phyloP scores from a whole-genome alignment of 306 rosid species.

The Acacia melanoxylon region DNA sequence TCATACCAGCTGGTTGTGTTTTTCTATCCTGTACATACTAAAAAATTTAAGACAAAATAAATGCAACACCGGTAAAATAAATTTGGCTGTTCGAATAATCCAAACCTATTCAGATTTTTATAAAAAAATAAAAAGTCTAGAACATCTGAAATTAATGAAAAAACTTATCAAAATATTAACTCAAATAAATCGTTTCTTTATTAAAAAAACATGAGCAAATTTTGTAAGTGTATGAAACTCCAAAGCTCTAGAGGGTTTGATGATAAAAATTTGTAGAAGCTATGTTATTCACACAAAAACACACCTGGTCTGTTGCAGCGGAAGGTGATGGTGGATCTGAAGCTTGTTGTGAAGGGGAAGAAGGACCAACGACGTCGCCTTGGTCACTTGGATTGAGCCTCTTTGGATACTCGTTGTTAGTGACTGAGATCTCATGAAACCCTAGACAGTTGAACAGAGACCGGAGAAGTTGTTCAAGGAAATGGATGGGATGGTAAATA shows the following conservation, averaged over 20 bases:
- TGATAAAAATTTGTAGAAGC: background rate
- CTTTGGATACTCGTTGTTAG: background rate
- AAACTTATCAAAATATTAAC: background rate
- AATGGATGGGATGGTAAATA: constrained; percentile 22
- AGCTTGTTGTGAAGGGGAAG: constrained; percentile 2
- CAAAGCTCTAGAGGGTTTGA: background rate
- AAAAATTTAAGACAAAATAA: background rate
- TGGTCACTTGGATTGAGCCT: background rate
- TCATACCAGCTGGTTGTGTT: background rate
- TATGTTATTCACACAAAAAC: no score
- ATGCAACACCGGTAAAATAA: background rate
- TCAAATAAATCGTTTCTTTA: background rate
- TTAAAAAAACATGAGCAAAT: no score
- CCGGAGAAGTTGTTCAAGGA: constrained; percentile 30
- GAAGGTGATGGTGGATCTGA: constrained; percentile 14
- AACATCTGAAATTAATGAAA: background rate
- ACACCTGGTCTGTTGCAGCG: background rate
- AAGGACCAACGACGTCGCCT: background rate
- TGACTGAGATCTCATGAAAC: background rate
- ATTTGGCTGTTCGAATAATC: background rate
- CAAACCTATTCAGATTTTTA: background rate
- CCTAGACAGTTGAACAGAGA: constrained; percentile 44
- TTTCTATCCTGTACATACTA: background rate
- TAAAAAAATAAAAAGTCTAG: background rate
- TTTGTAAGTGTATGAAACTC: background rate